Evolutionary conservation across 352 stramenopile species (phyloP).

Genomic region (Pythium aphanidermatum): DNA sequence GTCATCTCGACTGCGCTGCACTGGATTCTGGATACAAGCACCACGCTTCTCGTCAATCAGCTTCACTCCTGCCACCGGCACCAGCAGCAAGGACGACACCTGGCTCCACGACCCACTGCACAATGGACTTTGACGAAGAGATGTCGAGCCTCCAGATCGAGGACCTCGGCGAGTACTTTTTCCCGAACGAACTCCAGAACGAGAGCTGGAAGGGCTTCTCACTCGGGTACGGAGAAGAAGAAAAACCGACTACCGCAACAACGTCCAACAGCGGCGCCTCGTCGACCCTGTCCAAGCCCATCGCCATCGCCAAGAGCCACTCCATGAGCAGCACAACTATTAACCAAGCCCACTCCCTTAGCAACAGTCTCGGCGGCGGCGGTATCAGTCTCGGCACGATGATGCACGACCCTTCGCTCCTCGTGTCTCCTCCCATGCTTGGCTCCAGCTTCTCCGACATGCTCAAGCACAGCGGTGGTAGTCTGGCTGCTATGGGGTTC

Average conservation of each 20-base stretch:
- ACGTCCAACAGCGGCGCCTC: neutral
- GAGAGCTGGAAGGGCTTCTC: constrained; percentile 72
- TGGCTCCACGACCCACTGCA: too few species aligned
- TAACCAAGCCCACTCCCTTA: constrained; percentile 1
- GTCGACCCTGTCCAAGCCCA: neutral
- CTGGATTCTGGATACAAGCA: too few species aligned
- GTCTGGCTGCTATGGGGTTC: constrained; percentile 8
- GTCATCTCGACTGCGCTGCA: too few species aligned
- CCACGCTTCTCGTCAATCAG: neutral
- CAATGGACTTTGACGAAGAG: constrained; percentile 63
- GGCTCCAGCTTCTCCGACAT: constrained; percentile 35
- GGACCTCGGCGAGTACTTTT: constrained; percentile 65
- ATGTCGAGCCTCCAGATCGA: constrained; percentile 72
- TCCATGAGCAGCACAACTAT: constrained; percentile 11
- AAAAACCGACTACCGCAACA: constrained; percentile 4
- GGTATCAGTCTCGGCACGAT: neutral
- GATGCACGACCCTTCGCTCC: constrained; percentile 15
- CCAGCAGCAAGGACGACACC: too few species aligned
- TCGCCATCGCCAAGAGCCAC: constrained; percentile 3
- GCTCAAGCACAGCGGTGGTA: constrained; percentile 27
- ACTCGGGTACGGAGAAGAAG: constrained; percentile 57
- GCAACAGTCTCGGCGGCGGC: neutral
- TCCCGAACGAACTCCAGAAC: constrained; percentile 40
- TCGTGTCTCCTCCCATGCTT: constrained; percentile 30
- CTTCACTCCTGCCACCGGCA: neutral